Base-by-base conservation (phyloP, 2,329 filamentous ascomycete species). In the Annulohypoxylon truncatum region DNA sequence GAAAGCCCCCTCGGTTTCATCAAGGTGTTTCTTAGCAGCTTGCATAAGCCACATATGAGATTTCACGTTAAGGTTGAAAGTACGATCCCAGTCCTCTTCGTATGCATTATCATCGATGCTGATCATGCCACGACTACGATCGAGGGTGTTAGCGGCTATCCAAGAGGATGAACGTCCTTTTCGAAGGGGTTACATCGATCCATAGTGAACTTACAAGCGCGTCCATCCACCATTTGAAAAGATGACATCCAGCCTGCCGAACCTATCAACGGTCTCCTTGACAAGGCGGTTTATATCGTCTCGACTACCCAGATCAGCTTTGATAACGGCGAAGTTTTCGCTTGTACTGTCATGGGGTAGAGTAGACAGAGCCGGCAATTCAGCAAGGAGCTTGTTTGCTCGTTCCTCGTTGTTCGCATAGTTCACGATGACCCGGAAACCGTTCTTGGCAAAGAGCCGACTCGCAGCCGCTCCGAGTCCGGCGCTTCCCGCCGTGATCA, bases 161-260 rank as follows among this genome's bases (percentile, higher is more conserved):
- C 18, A 20, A 20, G 29, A 20, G 22, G 7, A 48, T 24, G 26
- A 3, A 10, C 9, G 42, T 33, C 13, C 15, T 1, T 31, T 35
- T 22, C 29, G 9, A 29, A 5, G 28, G 29, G 12, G 4, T 13
- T 26, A 4, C n/a, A 50, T 35, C 3, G n/a, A 35, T 2, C 18
- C 13, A 48, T 9, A 50, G 40, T 6, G 12, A 29, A 47, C 65
- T 62, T 59, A 69, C 67, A 84, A 75, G 13, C 72, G 74, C 0
- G 84, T 85, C 84, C 84, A 87, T 2, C 85, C 85, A 6, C 90
- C 91, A 77, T 96, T 96, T 2, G 90, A 91, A 72, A 95, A 87
- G 47, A 96, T 82, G 40, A 93, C 84, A 78, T 96, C 92, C n/a
- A 96, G 77, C 1, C 89, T 87, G 3, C 90, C 91, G 68, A 93